These are phyloP conservation scores for Dendrobium nobile DNA, from an alignment of 106 monocot species.

Conservation along the genomic window DNA sequence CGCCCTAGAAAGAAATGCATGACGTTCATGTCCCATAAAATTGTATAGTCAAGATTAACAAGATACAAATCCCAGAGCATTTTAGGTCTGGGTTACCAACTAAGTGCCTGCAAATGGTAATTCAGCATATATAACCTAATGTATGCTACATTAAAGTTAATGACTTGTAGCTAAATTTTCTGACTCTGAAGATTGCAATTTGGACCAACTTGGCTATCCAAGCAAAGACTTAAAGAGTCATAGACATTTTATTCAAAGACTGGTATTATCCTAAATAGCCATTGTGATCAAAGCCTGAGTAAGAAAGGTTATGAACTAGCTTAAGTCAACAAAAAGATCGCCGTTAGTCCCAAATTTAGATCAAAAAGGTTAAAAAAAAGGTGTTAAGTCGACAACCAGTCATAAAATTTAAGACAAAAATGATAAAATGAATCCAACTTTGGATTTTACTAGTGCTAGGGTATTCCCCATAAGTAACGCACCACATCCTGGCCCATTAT, in stretches of 20 bases:
- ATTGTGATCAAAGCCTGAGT: background rate
- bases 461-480: background rate
- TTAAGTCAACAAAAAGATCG: background rate
- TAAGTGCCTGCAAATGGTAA: background rate
- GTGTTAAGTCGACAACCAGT: background rate
- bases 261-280: background rate
- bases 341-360: background rate
- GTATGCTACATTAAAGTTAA: background rate
- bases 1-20: background rate
- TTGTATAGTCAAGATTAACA: background rate
- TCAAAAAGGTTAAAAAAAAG: background rate
- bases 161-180: background rate
- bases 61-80: background rate
- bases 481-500: background rate
- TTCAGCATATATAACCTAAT: background rate
- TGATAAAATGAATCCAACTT: background rate
- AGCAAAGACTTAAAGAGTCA: background rate
- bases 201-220: too few species aligned
- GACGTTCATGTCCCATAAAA: background rate
- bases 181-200: background rate
- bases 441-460: background rate
- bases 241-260: background rate
- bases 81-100: background rate
- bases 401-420: background rate
- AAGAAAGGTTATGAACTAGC: background rate